Percentiles rank a stretch among this genome's conserved stretches.
Evolutionary conservation across 495 filamentous ascomycete genomes (phyloP).

Genomic region (Xylaria flabelliformis): DNA sequence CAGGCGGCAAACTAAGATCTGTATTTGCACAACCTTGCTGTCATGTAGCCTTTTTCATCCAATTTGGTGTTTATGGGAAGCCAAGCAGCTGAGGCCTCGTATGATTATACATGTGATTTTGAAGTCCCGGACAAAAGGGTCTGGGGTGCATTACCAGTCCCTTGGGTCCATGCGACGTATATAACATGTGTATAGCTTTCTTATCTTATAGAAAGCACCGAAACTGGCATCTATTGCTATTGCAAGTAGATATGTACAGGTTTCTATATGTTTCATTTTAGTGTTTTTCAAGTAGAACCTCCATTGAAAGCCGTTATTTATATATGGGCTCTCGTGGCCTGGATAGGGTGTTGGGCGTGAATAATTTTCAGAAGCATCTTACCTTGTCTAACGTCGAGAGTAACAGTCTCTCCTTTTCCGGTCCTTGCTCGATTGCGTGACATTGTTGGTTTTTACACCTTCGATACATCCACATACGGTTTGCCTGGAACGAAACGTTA

Average conservation of each 20-base stretch:
- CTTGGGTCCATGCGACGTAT: too few relatives aligned
- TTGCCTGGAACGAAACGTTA: not conserved
- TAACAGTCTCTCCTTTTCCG: not conserved
- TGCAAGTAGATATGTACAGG: not conserved
- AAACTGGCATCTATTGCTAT: not conserved
- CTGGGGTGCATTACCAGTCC: too few relatives aligned
- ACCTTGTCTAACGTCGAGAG: not conserved
- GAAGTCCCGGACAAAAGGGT: too few relatives aligned
- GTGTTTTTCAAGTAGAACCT: not conserved
- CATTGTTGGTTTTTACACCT: not conserved
- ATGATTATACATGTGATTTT: too few relatives aligned
- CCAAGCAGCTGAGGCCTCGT: too few relatives aligned
- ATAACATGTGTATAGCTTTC: too few relatives aligned
- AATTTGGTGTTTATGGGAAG: too few relatives aligned
- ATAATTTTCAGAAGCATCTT: not conserved
- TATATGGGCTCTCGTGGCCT: not conserved
- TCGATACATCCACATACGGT: not conserved
- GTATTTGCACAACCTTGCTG: too few relatives aligned
- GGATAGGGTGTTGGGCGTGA: not conserved
- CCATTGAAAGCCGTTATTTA: not conserved
- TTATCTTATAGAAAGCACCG: too few relatives aligned
- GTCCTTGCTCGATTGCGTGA: not conserved
- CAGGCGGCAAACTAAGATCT: too few relatives aligned
- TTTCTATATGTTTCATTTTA: not conserved
- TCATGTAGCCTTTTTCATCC: too few relatives aligned